These are phyloP conservation scores for Fusarium sp. DNA, from an alignment of 2,329 filamentous ascomycete species.

Conservation along the genomic window DNA sequence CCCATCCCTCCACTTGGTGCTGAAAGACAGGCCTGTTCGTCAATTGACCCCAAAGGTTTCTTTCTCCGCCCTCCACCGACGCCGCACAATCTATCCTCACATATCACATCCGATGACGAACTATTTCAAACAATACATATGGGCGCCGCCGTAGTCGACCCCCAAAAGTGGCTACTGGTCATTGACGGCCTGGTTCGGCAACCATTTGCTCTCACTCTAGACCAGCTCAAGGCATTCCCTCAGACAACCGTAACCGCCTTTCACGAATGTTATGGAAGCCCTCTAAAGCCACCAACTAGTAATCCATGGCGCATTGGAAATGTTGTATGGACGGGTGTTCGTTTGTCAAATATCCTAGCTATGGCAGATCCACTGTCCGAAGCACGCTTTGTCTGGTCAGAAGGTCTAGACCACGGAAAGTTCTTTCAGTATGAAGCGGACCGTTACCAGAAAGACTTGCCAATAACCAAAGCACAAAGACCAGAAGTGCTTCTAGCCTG, in stretches of 20 bases:
- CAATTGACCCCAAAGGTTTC: neutral
- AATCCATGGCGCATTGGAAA: conserved; percentile 15
- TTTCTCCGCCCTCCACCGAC: conserved; percentile 3
- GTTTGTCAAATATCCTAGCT: neutral
- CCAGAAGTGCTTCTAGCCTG: neutral
- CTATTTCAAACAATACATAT: conserved; percentile 22
- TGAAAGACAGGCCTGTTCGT: conserved; percentile 2
- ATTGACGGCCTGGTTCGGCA: neutral
- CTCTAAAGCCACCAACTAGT: neutral
- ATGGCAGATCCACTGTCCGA: neutral
- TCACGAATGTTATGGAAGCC: conserved; percentile 24
- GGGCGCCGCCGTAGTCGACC: conserved; percentile 1
- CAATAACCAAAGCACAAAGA: neutral
- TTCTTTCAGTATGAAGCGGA: conserved; percentile 9
- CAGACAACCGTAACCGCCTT: conserved; percentile 3
- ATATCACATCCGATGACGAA: neutral
- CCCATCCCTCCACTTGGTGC: accelerated
- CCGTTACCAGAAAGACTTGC: conserved; percentile 16
- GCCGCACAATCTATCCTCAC: neutral
- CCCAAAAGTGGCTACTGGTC: neutral
- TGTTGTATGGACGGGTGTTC: conserved; percentile 9
- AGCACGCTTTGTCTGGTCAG: conserved; percentile 15
- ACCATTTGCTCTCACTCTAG: neutral
- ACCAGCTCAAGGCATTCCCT: neutral
- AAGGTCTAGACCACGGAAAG: conserved; percentile 1